A percentile compares a stretch with the other conserved stretches of the same genome.
These are phyloP conservation scores for Spiraea crenata DNA, from an alignment of 331 rosid species.

Conservation along the genomic window DNA sequence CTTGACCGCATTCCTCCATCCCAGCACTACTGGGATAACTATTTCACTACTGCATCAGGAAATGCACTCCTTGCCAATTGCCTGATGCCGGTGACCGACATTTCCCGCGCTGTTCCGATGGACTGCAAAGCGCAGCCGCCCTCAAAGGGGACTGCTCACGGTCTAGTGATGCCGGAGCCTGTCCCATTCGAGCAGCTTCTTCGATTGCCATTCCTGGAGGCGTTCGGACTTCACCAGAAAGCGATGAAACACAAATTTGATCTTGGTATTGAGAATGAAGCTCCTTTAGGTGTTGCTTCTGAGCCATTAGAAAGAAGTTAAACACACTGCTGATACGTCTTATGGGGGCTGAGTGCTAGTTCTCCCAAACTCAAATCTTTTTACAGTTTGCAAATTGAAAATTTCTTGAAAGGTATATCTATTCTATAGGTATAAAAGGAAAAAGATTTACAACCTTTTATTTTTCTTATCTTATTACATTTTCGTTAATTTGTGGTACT, in stretches of 20 bases:
- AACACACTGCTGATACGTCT: background rate
- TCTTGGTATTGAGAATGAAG: background rate
- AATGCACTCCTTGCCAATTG: slow-evolving; percentile 80
- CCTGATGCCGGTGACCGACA: slow-evolving; percentile 59
- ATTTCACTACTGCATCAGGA: slow-evolving; percentile 28
- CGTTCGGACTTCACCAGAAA: slow-evolving; percentile 24
- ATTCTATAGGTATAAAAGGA: too few relatives aligned
- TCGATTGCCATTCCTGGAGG: slow-evolving; percentile 38
- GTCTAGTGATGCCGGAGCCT: slow-evolving; percentile 29
- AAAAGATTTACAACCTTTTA: too few relatives aligned
- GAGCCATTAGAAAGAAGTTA: background rate
- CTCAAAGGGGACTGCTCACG: slow-evolving; percentile 14
- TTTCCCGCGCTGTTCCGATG: slow-evolving; percentile 62
- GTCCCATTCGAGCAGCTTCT: slow-evolving; percentile 44
- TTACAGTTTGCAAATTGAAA: background rate
- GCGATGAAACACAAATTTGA: background rate
- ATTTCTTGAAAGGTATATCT: background rate
- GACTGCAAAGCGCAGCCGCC: slow-evolving; percentile 12
- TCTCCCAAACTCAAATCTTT: background rate
- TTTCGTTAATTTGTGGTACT: too few relatives aligned
- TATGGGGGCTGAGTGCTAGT: background rate
- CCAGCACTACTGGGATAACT: slow-evolving; percentile 32
- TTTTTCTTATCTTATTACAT: too few relatives aligned
- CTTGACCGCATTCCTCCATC: slow-evolving; percentile 36
- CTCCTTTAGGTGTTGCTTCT: background rate